Evolutionary conservation across 139 green algal species (phyloP).

Genomic region (Astrephomene gubernaculifera): DNA sequence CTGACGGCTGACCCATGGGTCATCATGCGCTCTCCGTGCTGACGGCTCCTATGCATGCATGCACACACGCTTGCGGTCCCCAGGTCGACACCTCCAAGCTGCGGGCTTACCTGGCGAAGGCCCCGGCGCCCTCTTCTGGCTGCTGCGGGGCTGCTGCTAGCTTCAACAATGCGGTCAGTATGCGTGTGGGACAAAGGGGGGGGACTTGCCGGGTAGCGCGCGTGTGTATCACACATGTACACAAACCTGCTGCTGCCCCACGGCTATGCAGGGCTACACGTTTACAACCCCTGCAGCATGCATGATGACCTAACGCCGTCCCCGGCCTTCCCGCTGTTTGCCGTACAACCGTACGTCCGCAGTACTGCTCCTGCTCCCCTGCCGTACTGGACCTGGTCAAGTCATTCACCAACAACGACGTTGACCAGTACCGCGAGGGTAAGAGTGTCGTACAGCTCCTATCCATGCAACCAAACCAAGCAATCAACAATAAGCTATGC

Average conservation of each 20-base stretch:
- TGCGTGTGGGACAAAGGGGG: no score
- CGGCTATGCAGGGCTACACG: no score
- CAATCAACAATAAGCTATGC: no score
- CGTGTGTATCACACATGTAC: no score
- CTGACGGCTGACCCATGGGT: no score
- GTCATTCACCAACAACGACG: slow-evolving; percentile 49
- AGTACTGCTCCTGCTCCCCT: slow-evolving; percentile 41
- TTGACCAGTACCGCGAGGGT: slow-evolving; percentile 30
- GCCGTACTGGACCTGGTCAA: slow-evolving; percentile 37
- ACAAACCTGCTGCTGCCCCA: not conserved
- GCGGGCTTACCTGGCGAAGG: not conserved
- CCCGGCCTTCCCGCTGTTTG: not conserved
- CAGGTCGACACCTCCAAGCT: not conserved
- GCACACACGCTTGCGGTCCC: not conserved
- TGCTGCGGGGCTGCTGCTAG: slow-evolving; percentile 3
- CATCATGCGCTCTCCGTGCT: no score
- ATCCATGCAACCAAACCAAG: no score
- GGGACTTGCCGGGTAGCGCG: no score
- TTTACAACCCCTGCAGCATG: not conserved
- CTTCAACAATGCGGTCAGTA: slow-evolving; percentile 31
- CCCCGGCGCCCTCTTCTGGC: not conserved
- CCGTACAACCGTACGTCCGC: not conserved
- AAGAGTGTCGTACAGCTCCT: no score
- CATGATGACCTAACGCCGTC: not conserved
- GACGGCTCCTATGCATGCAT: not conserved